Evolutionary conservation across 2,329 filamentous ascomycete species (phyloP), one percentile per base, ranked within the genome.

Genomic region (Zasmidium angulare): DNA sequence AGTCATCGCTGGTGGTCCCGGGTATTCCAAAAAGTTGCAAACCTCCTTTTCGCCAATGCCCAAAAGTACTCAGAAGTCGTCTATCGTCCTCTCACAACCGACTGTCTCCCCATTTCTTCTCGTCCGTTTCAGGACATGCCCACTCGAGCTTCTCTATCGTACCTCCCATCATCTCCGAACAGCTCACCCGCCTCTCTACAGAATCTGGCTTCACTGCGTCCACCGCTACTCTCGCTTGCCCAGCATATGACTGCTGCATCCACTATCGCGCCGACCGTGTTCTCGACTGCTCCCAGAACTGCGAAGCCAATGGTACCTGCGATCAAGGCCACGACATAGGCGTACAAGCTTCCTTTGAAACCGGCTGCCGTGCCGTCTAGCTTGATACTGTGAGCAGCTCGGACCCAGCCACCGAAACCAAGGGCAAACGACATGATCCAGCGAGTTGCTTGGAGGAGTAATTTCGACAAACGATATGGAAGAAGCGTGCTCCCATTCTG

Each of bases 401-500:
- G 89, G 9, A 98, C 91, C 95, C 95, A 99, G n/a, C 91, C 93
- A 2, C 90, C 93, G 76, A 98, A 96, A 0, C 93, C 93, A 26
- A 99, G 84, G 0, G 88, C 90, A 50, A 93, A 86, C 0, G 91
- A 91, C 86, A 97, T 96, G 70, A 97, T 89, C 72, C 93, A 90
- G 19, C 93, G 86, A 1, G 92, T 95, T 2, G 93, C 91, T 67
- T 97, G 91, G 2, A 99, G 85, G 7, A 99, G 84, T 24, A 98
- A 83, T 74, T 97, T 98, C 1, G 95, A 90, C 9, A 98, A 86
- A 3, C 91, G 86, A 74, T 98, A 99, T 0, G 95, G 89, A 73
- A 67, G 64, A 68, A 63, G 59, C 56, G 71, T 75, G 74, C 76
- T 77, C 3, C 74, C 66, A 54, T 54, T 62, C 21, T 62, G 60